These are phyloP conservation scores for Carpinus fangiana DNA, from an alignment of 306 rosid genomes.

Conservation along the genomic window DNA sequence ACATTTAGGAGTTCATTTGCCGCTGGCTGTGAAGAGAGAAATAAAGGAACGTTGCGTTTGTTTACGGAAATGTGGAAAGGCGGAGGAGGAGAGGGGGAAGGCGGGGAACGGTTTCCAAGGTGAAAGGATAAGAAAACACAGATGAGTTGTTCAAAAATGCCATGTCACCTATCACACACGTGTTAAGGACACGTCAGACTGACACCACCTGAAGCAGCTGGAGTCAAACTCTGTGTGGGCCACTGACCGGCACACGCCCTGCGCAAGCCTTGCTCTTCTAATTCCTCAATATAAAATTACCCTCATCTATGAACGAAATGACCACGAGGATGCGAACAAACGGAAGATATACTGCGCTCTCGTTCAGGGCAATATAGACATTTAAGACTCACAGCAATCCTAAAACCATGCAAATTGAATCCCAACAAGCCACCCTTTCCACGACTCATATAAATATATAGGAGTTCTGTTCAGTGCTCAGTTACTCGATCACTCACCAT, in stretches of 20 bases:
- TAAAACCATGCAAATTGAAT: too few relatives aligned
- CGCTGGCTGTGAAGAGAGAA: background rate
- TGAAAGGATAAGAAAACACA: background rate
- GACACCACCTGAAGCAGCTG: background rate
- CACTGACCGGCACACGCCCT: constrained; percentile 16
- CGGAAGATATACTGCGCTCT: too few relatives aligned
- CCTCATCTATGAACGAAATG: background rate
- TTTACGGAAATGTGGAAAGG: background rate
- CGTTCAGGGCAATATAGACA: background rate
- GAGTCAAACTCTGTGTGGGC: constrained; percentile 2
- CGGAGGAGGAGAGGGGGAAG: background rate
- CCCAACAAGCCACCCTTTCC: too few relatives aligned
- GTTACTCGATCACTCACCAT: background rate
- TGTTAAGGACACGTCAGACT: background rate
- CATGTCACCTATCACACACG: background rate
- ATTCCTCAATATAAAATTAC: background rate
- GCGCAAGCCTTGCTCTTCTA: constrained; percentile 8
- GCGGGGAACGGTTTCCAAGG: background rate
- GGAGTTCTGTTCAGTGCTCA: too few relatives aligned
- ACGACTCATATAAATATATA: too few relatives aligned
- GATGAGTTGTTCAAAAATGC: background rate
- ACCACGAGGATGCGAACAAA: too few relatives aligned
- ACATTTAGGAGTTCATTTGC: constrained; percentile 6
- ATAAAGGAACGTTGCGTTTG: background rate
- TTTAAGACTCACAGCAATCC: background rate